These are phyloP conservation scores for Gardenia jasminoides DNA, from an alignment of 257 asterid species.

Conservation along the genomic window DNA sequence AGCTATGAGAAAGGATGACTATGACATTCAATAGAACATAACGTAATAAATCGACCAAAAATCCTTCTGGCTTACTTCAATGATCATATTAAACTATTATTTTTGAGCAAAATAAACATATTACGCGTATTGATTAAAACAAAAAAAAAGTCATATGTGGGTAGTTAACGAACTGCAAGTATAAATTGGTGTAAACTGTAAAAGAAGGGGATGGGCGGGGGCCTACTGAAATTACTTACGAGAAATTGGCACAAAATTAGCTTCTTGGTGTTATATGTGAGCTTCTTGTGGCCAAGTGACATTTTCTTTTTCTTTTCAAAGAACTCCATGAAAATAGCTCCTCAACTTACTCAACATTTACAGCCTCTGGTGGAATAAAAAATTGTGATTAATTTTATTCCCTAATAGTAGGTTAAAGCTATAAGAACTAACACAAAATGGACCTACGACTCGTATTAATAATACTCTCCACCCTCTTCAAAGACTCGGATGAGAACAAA, in stretches of 20 bases:
- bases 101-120: no score
- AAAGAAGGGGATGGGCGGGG: background rate
- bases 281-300: background rate
- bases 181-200: background rate
- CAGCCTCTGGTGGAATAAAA: background rate
- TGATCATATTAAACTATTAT: no score
- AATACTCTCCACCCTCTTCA: background rate
- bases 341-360: no score
- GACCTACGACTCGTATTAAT: background rate
- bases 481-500: conserved; percentile 9
- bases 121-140: background rate
- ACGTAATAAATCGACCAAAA: background rate
- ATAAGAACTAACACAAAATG: background rate
- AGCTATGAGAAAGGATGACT: background rate
- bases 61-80: background rate
- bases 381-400: background rate
- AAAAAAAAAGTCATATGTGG: no score
- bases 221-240: no score
- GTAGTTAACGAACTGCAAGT: background rate
- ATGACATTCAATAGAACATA: background rate
- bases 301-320: no score
- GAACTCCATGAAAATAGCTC: no score
- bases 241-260: no score
- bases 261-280: no score
- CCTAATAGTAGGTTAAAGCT: background rate